phyloP scores from a whole-genome alignment of 192 early-diverging fungal genomes.

The Podila clonocystis region DNA sequence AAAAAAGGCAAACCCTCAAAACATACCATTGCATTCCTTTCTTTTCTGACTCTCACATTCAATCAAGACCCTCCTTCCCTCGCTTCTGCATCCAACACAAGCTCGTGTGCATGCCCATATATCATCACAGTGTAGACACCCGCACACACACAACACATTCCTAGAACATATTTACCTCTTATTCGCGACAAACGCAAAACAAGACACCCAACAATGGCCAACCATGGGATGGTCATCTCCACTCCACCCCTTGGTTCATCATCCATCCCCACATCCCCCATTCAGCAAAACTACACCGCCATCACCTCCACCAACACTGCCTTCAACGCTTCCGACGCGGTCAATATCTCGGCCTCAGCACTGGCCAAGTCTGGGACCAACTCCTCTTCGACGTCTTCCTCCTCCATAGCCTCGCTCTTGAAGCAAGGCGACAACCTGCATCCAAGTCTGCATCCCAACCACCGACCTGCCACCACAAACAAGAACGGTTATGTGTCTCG shows the following conservation, averaged over 20 bases:
- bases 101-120: no score
- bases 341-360: neutral
- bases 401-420: neutral
- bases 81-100: no score
- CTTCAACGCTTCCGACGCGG: neutral
- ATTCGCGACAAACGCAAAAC: no score
- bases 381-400: neutral
- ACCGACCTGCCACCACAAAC: slow-evolving; percentile 13
- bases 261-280: neutral
- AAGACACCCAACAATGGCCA: no score
- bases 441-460: slow-evolving; percentile 25
- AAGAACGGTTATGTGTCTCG: slow-evolving; percentile 39
- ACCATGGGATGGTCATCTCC: slow-evolving; percentile 1
- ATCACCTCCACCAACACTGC: neutral
- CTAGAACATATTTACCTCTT: no score
- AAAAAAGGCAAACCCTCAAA: neutral
- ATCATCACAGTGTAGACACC: no score
- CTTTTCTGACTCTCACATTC: neutral
- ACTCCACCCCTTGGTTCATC: neutral
- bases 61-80: no score
- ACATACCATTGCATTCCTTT: neutral
- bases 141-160: no score
- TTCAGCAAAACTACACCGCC: neutral
- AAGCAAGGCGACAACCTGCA: slow-evolving; percentile 9
- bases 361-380: neutral